phyloP scores from a whole-genome alignment of 2,329 filamentous ascomycete species.

The Diaporthe amygdali region DNA sequence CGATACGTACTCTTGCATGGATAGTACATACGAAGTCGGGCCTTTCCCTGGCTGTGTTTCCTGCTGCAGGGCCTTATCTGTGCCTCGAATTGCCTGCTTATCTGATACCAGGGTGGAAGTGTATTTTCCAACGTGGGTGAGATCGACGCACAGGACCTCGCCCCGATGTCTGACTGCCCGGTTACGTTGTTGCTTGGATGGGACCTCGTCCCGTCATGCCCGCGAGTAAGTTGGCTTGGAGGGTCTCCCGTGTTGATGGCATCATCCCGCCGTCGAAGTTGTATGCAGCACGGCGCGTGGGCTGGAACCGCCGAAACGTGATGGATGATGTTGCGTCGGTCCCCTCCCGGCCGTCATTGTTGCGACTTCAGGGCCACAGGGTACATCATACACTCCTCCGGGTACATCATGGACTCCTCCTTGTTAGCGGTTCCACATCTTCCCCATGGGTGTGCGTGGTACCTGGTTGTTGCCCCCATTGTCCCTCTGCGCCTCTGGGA shows the following conservation, averaged over 20 bases:
- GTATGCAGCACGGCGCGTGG: background rate
- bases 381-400: background rate
- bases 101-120: conserved; percentile 1
- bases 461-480: background rate
- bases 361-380: background rate
- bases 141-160: conserved; percentile 1
- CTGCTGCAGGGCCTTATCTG: conserved; percentile 8
- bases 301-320: conserved; percentile 1
- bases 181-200: background rate
- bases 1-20: background rate
- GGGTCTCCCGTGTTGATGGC: background rate
- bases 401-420: conserved; percentile 7
- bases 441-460: conserved; percentile 6
- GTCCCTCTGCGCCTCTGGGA: background rate
- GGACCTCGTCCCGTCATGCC: conserved; percentile 10
- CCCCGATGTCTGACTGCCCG: background rate
- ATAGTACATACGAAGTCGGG: conserved; percentile 6
- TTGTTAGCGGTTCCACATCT: conserved; percentile 19
- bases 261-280: conserved; percentile 18
- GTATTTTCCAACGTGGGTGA: background rate
- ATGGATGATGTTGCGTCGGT: background rate
- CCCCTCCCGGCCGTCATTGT: background rate
- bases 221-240: conserved; percentile 5
- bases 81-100: background rate
- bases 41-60: conserved; percentile 4